Conservation (phyloP, 257 asterid species). For the Handroanthus guayacan region DNA sequence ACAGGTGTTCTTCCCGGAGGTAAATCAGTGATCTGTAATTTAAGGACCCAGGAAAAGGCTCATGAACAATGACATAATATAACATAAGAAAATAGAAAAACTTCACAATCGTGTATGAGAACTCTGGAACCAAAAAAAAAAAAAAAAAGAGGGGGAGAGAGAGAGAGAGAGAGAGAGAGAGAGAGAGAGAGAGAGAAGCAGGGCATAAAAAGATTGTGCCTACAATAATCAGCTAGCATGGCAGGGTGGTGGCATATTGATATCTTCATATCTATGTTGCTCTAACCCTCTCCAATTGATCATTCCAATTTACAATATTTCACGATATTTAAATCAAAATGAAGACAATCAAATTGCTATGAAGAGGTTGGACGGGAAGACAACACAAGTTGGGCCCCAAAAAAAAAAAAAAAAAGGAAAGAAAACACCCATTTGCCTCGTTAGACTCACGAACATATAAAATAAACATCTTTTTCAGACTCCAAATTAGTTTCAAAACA, state of each 20-base stretch:
- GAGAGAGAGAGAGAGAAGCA: conserved; percentile 4
- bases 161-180: too few relatives aligned
- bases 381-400: too few relatives aligned
- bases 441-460: too few relatives aligned
- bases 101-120: neutral
- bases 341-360: too few relatives aligned
- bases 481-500: neutral
- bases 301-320: neutral
- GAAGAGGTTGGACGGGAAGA: too few relatives aligned
- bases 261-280: neutral
- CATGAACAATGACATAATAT: neutral
- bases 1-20: conserved; percentile 98
- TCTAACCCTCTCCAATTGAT: neutral
- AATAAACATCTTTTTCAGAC: too few relatives aligned
- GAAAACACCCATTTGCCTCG: too few relatives aligned
- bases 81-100: conserved; percentile 9
- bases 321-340: too few relatives aligned
- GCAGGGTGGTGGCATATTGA: neutral
- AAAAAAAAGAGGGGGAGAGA: too few relatives aligned
- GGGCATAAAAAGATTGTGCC: neutral
- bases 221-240: conserved; percentile 5
- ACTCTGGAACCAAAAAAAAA: neutral
- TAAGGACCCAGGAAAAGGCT: conserved; percentile 25
- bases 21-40: conserved; percentile 83
- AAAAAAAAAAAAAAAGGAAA: too few relatives aligned